These are phyloP conservation scores for Heliamphora pulchella DNA, from an alignment of 179 eudicot genomes.

Conservation along the genomic window DNA sequence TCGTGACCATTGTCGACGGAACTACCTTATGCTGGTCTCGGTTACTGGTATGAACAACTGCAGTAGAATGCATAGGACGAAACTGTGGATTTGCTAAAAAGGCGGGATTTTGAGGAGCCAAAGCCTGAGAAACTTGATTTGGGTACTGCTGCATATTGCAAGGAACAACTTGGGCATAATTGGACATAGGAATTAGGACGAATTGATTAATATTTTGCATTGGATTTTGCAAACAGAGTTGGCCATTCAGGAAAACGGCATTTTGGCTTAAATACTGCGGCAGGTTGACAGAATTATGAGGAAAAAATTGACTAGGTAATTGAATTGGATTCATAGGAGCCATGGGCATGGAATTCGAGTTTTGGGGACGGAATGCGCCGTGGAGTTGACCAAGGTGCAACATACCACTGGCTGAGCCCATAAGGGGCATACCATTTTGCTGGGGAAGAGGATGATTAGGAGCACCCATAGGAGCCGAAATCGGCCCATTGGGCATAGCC, in stretches of 20 bases:
- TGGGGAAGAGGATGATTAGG: conserved; percentile 26
- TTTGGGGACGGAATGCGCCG: conserved; percentile 22
- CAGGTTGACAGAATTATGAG: conserved; percentile 25
- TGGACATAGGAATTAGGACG: conserved; percentile 34
- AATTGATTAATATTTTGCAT: conserved; percentile 44
- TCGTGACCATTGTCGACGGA: conserved; percentile 1
- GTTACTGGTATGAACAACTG: conserved; percentile 27
- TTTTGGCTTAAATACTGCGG: conserved; percentile 20
- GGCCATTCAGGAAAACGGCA: conserved; percentile 34
- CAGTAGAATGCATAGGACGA: conserved; percentile 27
- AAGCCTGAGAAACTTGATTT: conserved; percentile 40
- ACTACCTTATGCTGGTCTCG: conserved; percentile 22
- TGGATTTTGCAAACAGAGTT: conserved; percentile 40
- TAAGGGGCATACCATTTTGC: conserved; percentile 24
- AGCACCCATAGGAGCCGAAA: conserved; percentile 18
- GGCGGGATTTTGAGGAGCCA: conserved; percentile 34
- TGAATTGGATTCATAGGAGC: conserved; percentile 18
- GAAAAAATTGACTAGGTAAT: conserved; percentile 29
- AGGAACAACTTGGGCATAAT: conserved; percentile 36
- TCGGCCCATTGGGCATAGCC: conserved; percentile 12
- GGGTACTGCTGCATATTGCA: conserved; percentile 32
- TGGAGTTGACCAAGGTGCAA: conserved; percentile 21
- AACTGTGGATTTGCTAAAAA: conserved; percentile 33
- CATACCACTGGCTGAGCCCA: conserved; percentile 14
- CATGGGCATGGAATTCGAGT: conserved; percentile 1